Evolutionary conservation across 192 early-diverging fungal species (phyloP), one percentile per base, ranked within the genome.

Genomic region (Endogone sp.): DNA sequence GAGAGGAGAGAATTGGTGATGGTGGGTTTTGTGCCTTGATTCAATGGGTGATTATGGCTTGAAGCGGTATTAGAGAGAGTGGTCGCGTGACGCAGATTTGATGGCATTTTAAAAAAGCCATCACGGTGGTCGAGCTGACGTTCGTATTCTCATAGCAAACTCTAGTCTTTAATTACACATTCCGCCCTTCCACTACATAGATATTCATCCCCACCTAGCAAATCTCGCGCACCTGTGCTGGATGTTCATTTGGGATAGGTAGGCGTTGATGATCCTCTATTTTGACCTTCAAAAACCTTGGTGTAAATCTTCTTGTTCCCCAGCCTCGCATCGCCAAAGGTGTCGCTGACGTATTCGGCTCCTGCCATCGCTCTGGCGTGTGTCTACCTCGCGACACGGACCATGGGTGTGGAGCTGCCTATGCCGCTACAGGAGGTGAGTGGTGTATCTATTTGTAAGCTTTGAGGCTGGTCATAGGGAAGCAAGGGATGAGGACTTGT

Each of bases 171-270:
- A n/a, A n/a, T n/a, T n/a, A n/a, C n/a, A n/a, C 22, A 0, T 28
- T 31, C 62, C 21, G 32, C 56, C n/a, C 55, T 29, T 16, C 22
- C 11, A 32, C 64, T 58, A 57, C 58, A 21, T 49, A 70, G 68
- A 75, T 29, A 65, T 75, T 55, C 68, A 72, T 21, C 64, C 67
- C 24, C 70, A 77, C 20, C 63, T 77, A n/a, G 67, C 66, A 11
- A 56, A 63, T 3, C 60, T 77, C 22, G 75, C 75, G 16, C 64
- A 71, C 10, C 25, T 77, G 22, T 55, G 71, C 3, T 77, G 75
- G 75, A 65, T 73, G 28, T 77, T 67, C 37, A 56, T 69, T 9
- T 77, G 75, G 75, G 75, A 77, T 64, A 77, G 70, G 75, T 76
- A 64, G n/a, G n/a, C n/a, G n/a, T n/a, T n/a, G n/a, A n/a, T n/a